Evolutionary conservation across 371 early-diverging fungal genomes (phyloP), one percentile per base, ranked within the genome.

Genomic region (Sporodiniella umbellata): DNA sequence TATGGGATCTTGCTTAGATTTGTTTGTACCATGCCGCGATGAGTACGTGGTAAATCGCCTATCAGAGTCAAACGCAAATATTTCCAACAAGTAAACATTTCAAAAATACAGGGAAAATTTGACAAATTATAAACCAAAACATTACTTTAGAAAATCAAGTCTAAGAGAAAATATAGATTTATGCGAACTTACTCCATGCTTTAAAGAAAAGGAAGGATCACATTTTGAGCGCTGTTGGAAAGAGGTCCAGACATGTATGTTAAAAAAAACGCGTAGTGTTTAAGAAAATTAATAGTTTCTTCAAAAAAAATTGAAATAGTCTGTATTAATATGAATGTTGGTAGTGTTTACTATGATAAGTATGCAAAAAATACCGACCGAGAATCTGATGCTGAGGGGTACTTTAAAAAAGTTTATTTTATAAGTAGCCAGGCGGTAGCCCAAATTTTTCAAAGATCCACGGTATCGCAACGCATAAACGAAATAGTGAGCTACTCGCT

Each of bases 361-460:
- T 53, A 53, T 23, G 26, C 15, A 4, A 14, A 26, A 11, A n/a
- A 17, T 8, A 38, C 28, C 1, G 43, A 45, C 3, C 25, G 28
- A 0, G 24, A 18, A 2, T 28, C 23, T 2, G 50, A 71, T 42
- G 68, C 70, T 10, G 66, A 68, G 54, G 76, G 76, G 0, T 72
- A 60, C 45, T 75, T 75, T 42, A 75, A 75, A 35, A 66, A 68
- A 45, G 70, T 75, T 0, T 75, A 70, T 42, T 72, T 70, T 37
- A 48, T 62, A n/a, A 38, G 59, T 2, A 53, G 62, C 25, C 54
- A 63, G 17, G 40, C 45, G 21, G 68, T 68, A 3, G 62, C 71
- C 3, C 76, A 75, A 37, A 48, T 64, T 1, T 75, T 75, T 43
- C 63, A 66, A 6, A 54, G 63, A 18, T 70, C 68, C 55, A 71